Conservation (phyloP, 768 basidiomycete species). For the Boletus pseudopeckii region DNA sequence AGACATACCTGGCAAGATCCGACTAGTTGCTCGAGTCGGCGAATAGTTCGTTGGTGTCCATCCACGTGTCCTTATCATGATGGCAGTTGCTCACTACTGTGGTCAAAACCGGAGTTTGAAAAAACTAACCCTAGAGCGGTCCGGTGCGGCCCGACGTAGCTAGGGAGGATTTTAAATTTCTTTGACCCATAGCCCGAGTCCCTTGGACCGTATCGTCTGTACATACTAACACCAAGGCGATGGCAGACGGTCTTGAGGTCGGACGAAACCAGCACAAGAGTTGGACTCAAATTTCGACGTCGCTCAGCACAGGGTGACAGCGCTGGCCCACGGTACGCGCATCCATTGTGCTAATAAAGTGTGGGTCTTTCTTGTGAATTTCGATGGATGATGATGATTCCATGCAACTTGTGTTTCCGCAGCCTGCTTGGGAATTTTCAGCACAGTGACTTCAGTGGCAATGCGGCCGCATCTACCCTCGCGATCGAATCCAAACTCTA, state of each 20-base stretch:
- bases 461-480: not conserved
- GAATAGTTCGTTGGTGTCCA: not conserved
- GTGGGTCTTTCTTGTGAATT: not conserved
- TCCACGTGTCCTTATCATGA: constrained; percentile 7
- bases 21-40: not conserved
- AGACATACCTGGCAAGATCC: constrained; percentile 15
- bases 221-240: too few species aligned
- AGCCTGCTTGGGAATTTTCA: not conserved
- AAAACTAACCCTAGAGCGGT: too few species aligned
- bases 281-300: not conserved
- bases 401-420: not conserved
- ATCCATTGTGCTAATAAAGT: not conserved
- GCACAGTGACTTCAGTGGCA: not conserved
- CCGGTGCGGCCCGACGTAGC: too few species aligned
- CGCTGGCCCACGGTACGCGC: not conserved
- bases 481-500: not conserved
- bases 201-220: not conserved
- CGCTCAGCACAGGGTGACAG: not conserved
- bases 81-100: too few species aligned
- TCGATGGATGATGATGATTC: not conserved
- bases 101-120: too few species aligned
- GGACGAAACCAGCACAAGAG: not conserved
- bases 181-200: too few species aligned
- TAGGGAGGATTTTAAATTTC: too few species aligned
- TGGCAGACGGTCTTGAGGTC: not conserved